Conservation (phyloP, 2,329 filamentous ascomycete genomes). For the Pseudogymnoascus sp. region DNA sequence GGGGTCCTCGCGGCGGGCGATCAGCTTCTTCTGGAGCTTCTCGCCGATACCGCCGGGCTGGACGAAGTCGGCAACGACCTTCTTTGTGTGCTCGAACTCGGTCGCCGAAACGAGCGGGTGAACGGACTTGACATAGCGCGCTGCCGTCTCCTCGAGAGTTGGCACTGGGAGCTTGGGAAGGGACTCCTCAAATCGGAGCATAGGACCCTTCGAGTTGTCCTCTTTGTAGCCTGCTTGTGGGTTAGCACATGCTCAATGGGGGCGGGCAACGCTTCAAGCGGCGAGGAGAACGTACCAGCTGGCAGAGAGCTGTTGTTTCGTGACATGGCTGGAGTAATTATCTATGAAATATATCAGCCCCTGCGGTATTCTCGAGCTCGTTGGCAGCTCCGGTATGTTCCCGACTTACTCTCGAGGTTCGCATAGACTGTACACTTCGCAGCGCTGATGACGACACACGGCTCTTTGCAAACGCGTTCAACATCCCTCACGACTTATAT, state of each 20-base stretch:
- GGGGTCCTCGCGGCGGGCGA: slow-evolving; percentile 70
- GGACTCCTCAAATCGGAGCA: slow-evolving; percentile 82
- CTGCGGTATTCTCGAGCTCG: not conserved
- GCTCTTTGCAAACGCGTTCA: slow-evolving; percentile 27
- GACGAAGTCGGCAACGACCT: slow-evolving; percentile 81
- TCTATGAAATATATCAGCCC: slow-evolving; percentile 1
- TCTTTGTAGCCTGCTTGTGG: slow-evolving; percentile 60
- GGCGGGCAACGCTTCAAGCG: slow-evolving; percentile 9
- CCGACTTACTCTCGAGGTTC: slow-evolving; percentile 21
- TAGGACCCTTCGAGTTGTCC: slow-evolving; percentile 68
- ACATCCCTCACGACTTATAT: slow-evolving; percentile 23
- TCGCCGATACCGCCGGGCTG: slow-evolving; percentile 76
- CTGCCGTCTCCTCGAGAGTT: slow-evolving; percentile 71
- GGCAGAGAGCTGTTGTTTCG: slow-evolving; percentile 52
- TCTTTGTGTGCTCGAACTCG: slow-evolving; percentile 66
- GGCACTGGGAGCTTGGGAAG: slow-evolving; percentile 72
- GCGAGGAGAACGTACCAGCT: slow-evolving; percentile 33
- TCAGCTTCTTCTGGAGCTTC: slow-evolving; percentile 78
- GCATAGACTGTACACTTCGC: slow-evolving; percentile 23
- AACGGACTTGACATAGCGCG: slow-evolving; percentile 72
- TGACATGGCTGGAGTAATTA: slow-evolving; percentile 45
- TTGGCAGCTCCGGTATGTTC: not conserved
- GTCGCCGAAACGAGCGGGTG: slow-evolving; percentile 61
- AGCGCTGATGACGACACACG: slow-evolving; percentile 26
- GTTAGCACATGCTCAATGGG: slow-evolving; percentile 13